phyloP scores from a whole-genome alignment of 176 grass and related monocot genomes.

The Pontederia paniculata region DNA sequence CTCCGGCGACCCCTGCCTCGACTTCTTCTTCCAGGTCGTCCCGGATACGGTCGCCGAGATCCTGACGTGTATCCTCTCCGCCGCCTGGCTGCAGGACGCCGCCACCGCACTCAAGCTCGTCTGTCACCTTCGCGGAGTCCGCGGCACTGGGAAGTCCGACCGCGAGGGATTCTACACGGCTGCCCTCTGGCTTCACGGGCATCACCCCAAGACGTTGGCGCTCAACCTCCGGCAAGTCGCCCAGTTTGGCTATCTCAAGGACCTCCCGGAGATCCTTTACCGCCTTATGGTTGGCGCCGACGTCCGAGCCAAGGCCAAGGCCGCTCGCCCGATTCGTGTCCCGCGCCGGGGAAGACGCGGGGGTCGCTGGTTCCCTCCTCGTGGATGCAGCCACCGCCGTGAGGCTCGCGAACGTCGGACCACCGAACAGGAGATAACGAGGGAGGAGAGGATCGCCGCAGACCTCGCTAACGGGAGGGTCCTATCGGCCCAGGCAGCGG shows the following conservation, averaged over 20 bases:
- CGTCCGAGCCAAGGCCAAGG: slow-evolving; percentile 26
- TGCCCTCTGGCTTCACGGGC: slow-evolving; percentile 59
- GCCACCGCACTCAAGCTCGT: slow-evolving; percentile 43
- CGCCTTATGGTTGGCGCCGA: slow-evolving; percentile 38
- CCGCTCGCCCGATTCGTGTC: not conserved
- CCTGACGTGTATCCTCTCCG: slow-evolving; percentile 28
- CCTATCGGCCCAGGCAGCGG: slow-evolving; percentile 14
- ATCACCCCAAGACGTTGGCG: slow-evolving; percentile 60
- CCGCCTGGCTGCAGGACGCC: slow-evolving; percentile 38
- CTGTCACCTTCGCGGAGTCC: slow-evolving; percentile 62
- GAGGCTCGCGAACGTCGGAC: not conserved
- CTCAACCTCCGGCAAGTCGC: slow-evolving; percentile 42
- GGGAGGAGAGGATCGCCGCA: slow-evolving; percentile 30
- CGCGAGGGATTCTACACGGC: slow-evolving; percentile 69
- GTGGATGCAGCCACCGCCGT: not conserved
- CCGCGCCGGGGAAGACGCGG: not conserved
- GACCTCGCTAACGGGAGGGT: slow-evolving; percentile 23
- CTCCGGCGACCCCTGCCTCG: slow-evolving; percentile 65
- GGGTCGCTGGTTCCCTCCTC: not conserved
- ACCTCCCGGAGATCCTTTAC: slow-evolving; percentile 85
- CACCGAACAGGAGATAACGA: slow-evolving; percentile 9
- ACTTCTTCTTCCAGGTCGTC: slow-evolving; percentile 84
- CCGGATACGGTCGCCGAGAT: slow-evolving; percentile 22
- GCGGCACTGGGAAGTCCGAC: slow-evolving; percentile 67
- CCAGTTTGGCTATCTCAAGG: slow-evolving; percentile 78